These are phyloP conservation scores for Dichotomopilus funicola DNA, from an alignment of 2,329 filamentous ascomycete species.

Conservation along the genomic window DNA sequence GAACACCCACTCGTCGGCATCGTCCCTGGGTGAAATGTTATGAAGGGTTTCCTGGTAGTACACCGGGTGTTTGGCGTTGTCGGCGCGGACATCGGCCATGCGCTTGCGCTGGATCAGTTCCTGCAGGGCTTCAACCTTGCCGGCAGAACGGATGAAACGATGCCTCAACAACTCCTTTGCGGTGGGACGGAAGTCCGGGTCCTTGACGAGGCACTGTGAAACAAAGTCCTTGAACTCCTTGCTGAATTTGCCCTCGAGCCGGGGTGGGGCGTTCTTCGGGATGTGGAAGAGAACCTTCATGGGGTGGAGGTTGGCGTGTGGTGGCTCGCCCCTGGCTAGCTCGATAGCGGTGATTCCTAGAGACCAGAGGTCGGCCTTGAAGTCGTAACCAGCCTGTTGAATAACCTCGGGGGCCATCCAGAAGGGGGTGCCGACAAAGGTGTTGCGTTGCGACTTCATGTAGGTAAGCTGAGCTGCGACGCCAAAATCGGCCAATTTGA, in stretches of 20 bases:
- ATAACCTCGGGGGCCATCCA: constrained; percentile 98
- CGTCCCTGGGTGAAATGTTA: constrained; percentile 58
- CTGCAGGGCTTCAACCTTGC: constrained; percentile 80
- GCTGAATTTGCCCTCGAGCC: constrained; percentile 79
- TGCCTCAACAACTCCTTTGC: constrained; percentile 85
- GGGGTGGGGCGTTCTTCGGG: constrained; percentile 78
- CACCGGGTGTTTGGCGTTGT: constrained; percentile 62
- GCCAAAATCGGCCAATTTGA: constrained; percentile 95
- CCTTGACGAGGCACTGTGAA: constrained; percentile 82
- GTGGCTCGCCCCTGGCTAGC: constrained; percentile 82
- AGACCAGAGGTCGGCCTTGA: constrained; percentile 91
- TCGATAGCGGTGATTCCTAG: constrained; percentile 89
- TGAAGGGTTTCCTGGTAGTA: constrained; percentile 93
- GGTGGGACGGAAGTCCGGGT: constrained; percentile 74
- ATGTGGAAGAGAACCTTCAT: constrained; percentile 94
- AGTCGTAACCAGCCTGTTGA: constrained; percentile 74
- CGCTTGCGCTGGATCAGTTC: constrained; percentile 80
- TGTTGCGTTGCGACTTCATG: constrained; percentile 95
- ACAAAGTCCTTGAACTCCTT: constrained; percentile 93
- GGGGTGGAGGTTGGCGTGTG: constrained; percentile 75
- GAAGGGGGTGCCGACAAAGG: constrained; percentile 94
- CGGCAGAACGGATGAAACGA: constrained; percentile 78
- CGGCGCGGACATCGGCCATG: constrained; percentile 70
- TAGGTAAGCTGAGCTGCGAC: constrained; percentile 95
- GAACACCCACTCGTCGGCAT: constrained; percentile 89